Evolutionary conservation across 2,329 filamentous ascomycete species (phyloP).

Genomic region (Polytolypa hystricis): DNA sequence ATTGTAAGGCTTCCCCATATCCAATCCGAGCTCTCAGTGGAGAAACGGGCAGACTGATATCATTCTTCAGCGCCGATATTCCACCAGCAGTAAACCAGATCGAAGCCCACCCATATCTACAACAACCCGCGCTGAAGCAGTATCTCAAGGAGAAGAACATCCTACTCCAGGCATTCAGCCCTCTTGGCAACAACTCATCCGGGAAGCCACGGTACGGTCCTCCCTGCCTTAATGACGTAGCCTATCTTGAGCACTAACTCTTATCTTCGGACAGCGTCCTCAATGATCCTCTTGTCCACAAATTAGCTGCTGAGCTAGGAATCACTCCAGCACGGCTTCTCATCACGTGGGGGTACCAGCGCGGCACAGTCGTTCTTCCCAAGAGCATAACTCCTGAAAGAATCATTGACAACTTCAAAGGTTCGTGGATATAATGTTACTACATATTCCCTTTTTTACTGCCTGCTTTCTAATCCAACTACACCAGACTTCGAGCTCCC

Average conservation of each 20-base stretch:
- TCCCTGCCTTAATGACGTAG: no score
- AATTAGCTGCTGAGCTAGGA: constrained; percentile 51
- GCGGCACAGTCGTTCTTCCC: constrained; percentile 44
- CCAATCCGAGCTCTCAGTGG: constrained; percentile 22
- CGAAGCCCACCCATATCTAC: constrained; percentile 53
- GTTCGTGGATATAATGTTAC: no score
- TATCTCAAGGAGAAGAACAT: constrained; percentile 44
- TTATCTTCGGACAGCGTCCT: constrained; percentile 31
- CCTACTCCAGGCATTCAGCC: constrained; percentile 48
- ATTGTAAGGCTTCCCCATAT: constrained; percentile 8
- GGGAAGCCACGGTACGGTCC: no score
- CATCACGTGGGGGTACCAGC: constrained; percentile 43
- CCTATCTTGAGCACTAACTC: neutral
- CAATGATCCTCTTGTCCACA: constrained; percentile 47
- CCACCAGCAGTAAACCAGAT: constrained; percentile 52
- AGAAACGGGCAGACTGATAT: no score
- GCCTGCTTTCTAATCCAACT: no score
- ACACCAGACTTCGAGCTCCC: no score
- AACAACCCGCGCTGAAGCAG: constrained; percentile 42
- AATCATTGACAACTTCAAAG: no score
- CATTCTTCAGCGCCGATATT: constrained; percentile 22
- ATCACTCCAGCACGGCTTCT: constrained; percentile 45
- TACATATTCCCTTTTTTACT: no score
- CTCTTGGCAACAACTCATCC: constrained; percentile 43
- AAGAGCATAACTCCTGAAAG: no score